Evolutionary conservation across 345 rosid species (phyloP), one percentile per base, ranked within the genome.

Genomic region (Eucalyptus paniculata): DNA sequence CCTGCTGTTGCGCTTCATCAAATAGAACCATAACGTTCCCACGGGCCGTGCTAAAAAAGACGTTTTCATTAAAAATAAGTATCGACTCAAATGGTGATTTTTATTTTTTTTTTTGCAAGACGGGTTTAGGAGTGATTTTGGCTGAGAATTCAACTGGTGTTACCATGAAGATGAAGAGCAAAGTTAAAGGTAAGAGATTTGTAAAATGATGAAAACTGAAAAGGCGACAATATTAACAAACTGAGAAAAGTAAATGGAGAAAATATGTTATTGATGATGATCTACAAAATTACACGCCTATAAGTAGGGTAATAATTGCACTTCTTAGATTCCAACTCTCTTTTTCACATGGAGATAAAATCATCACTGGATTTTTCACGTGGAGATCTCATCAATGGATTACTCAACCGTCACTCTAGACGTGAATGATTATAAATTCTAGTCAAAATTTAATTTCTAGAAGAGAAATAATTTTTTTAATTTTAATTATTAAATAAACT

Each of bases 401-500:
- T 21, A 37, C 28, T 37, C 28, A 10, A 37, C 3, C 15, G 1
- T 19, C 16, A 21, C 82, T 9, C 4, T 2, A 0, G 1, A 53
- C 0, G 26, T 4, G 56, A 21, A 53, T 8, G 11, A 19, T 53
- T 1, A 53, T 9, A 53, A 53, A 53, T 53, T 53, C 0, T 53
- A 53, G 11, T 21, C 5, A 21, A 2, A 53, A 53, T 3, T 19
- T 53, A 53, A 19, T 53, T 53, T 53, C 0, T 53, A 53, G 0
- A 53, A 19, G 0, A 53, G 4, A 53, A 53, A 19, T 53, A 7
- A 7, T 2, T 15, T 51, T 7, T 53, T 53, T 3, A 3, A 50
- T 51, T 18, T 18, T 0, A 3, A 53, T 53, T 53, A 53, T 8
- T 53, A 3, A 51, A 53, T 53, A 0, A 53, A 0, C 0, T 19